Percentiles rank a stretch among this genome's conserved stretches.
Conservation (phyloP, 768 basidiomycete species). For the Boletus patriciae region DNA sequence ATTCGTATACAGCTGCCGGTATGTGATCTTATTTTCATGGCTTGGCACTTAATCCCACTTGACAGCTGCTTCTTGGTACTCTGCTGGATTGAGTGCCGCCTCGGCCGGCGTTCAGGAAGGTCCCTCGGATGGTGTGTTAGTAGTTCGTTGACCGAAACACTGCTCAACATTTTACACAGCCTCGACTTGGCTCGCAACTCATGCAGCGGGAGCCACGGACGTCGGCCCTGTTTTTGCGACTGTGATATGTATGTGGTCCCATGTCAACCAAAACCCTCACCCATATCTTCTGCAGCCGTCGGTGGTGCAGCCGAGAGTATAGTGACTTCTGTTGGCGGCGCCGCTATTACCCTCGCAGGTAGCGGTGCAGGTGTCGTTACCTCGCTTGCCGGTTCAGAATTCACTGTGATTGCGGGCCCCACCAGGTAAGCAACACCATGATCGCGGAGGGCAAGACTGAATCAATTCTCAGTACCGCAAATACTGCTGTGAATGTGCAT, state of each 20-base stretch:
- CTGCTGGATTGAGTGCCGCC: slow-evolving; percentile 16
- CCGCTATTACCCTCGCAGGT: slow-evolving; percentile 59
- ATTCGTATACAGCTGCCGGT: slow-evolving; percentile 38
- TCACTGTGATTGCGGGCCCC: slow-evolving; percentile 41
- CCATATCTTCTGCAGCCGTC: slow-evolving; percentile 39
- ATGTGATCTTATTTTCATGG: neutral
- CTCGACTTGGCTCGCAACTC: slow-evolving; percentile 20
- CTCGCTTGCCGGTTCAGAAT: slow-evolving; percentile 52
- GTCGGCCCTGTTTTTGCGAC: slow-evolving; percentile 10
- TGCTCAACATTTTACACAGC: slow-evolving; percentile 7
- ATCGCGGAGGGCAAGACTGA: neutral
- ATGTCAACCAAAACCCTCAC: neutral
- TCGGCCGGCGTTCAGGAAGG: slow-evolving; percentile 16
- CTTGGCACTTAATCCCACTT: neutral
- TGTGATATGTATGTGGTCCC: slow-evolving; percentile 27
- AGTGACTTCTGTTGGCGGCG: slow-evolving; percentile 57
- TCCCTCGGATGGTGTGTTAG: slow-evolving; percentile 18
- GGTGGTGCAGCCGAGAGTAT: slow-evolving; percentile 55
- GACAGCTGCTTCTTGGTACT: slow-evolving; percentile 20
- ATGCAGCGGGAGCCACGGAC: neutral
- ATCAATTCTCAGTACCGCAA: slow-evolving; percentile 11
- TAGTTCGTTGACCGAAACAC: neutral
- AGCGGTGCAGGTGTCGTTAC: slow-evolving; percentile 42
- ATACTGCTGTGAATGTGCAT: slow-evolving; percentile 16
- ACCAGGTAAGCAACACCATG: slow-evolving; percentile 13